Evolutionary conservation across 1,284 basidiomycete genomes (phyloP), one percentile per base, ranked within the genome.

Genomic region (Pholiota adiposa): DNA sequence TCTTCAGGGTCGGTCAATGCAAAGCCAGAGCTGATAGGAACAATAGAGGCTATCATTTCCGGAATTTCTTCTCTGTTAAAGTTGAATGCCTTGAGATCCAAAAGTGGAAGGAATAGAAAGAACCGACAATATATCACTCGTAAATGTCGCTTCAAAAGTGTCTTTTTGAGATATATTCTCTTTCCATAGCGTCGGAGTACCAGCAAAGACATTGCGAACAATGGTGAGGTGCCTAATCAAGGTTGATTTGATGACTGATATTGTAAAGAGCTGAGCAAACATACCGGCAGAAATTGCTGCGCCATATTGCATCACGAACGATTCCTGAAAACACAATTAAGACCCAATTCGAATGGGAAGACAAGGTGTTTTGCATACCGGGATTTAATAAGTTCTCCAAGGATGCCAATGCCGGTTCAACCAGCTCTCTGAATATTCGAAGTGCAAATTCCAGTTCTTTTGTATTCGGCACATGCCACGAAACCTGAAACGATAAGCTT

Each of bases 241-340:
- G 31, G 16, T 31, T 40, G n/a, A 43, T 48, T 25, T 54, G 12
- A 16, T 9, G 12, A 21, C 19, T 34, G 34, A 19, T 6, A 41
- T 53, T 18, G n/a, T n/a, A n/a, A n/a, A n/a, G n/a, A n/a, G n/a
- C n/a, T n/a, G n/a, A n/a, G n/a, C n/a, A n/a, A 23, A 72, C 79
- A 54, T 41, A 87, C 87, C 88, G 85, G 75, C 94, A 97, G 69
- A 96, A 96, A 67, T 96, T 92, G 73, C 95, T 96, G 25, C 90
- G 84, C 95, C 95, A 97, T 14, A 80, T 67, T 21, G 82, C 80
- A 71, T 90, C 85, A 16, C 84, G 79, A 12, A 71, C 63, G 40
- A 79, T 68, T 27, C 77, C 71, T 77, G 18, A 16, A 41, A 52
- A 18, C 2, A 40, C 12, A 61, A 34, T 27, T 54, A 36, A 51